Percentiles rank a stretch among this genome's conserved stretches.
Conservation (phyloP, 2,329 filamentous ascomycete genomes). For the Knoxdaviesia capensis region DNA sequence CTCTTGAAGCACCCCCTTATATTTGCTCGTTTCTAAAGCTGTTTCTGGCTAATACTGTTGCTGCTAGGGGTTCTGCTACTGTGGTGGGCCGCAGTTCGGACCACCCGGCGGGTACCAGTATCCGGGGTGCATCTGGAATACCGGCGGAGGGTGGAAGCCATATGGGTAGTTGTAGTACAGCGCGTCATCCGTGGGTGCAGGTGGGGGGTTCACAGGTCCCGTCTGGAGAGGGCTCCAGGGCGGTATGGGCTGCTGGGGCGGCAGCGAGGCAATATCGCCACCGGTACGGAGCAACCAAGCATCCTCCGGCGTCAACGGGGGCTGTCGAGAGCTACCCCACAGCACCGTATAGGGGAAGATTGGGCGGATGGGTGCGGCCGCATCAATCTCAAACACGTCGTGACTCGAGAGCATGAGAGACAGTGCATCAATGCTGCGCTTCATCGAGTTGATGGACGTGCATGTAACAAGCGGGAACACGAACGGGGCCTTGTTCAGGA, state of each 20-base stretch:
- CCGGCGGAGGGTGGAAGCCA: no score
- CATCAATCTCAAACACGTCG: constrained; percentile 48
- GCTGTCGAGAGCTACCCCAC: constrained; percentile 12
- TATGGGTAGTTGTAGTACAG: no score
- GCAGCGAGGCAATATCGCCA: constrained; percentile 8
- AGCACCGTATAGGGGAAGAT: constrained; percentile 49
- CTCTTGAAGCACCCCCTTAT: no score
- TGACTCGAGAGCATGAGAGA: constrained; percentile 34
- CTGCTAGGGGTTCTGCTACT: no score
- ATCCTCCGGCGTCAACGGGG: constrained; percentile 12
- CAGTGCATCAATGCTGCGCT: constrained; percentile 49
- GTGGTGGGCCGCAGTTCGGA: no score
- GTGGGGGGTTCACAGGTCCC: no score
- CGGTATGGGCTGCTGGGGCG: background rate
- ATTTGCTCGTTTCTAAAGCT: no score
- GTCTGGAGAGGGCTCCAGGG: background rate
- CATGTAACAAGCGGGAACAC: constrained; percentile 58
- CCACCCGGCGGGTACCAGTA: no score
- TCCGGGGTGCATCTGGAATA: no score
- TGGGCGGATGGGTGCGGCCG: constrained; percentile 36
- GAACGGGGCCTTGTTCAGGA: constrained; percentile 50
- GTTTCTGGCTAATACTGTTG: no score
- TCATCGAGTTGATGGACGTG: constrained; percentile 47
- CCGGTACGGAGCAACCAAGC: constrained; percentile 12
- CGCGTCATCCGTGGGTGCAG: no score